A percentile compares a stretch with the other conserved stretches of the same genome.
These are phyloP conservation scores for Prunus dulcis DNA, from an alignment of 306 rosid species.

Conservation along the genomic window DNA sequence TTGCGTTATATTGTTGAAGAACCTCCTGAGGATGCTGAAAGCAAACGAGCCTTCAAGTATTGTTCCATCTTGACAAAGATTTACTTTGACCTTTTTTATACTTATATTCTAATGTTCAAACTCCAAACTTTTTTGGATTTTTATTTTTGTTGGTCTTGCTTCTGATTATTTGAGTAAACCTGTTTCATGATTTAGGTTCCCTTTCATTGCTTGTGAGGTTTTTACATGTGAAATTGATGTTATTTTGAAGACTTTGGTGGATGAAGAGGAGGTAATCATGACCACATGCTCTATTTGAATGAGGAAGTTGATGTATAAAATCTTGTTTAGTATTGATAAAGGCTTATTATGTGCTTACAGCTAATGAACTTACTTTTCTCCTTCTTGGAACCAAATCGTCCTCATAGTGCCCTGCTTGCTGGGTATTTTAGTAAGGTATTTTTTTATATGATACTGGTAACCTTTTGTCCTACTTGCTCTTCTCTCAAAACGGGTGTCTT, in stretches of 20 bases:
- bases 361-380: constrained; percentile 93
- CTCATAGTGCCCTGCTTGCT: constrained; percentile 76
- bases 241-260: constrained; percentile 94
- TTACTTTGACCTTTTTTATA: constrained; percentile 10
- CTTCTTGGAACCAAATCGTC: constrained; percentile 83
- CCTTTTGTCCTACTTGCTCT: background rate
- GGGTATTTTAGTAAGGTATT: constrained; percentile 96
- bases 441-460: background rate
- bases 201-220: constrained; percentile 93
- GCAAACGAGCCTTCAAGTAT: constrained; percentile 91
- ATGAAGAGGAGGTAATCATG: constrained; percentile 86
- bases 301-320: constrained; percentile 7
- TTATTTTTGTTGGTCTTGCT: constrained; percentile 5
- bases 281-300: constrained; percentile 1
- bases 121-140: constrained; percentile 3
- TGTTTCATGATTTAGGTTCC: constrained; percentile 62
- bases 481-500: background rate
- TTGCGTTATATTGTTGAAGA: constrained; percentile 79
- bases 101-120: background rate
- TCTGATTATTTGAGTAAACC: constrained; percentile 21
- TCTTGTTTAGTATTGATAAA: constrained; percentile 14
- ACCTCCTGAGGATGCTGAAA: constrained; percentile 89
- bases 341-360: constrained; percentile 43
- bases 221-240: constrained; percentile 98
- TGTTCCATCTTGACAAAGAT: constrained; percentile 15